Base-by-base conservation (phyloP, 129 eudicot species). In the Flaveria bidentis region DNA sequence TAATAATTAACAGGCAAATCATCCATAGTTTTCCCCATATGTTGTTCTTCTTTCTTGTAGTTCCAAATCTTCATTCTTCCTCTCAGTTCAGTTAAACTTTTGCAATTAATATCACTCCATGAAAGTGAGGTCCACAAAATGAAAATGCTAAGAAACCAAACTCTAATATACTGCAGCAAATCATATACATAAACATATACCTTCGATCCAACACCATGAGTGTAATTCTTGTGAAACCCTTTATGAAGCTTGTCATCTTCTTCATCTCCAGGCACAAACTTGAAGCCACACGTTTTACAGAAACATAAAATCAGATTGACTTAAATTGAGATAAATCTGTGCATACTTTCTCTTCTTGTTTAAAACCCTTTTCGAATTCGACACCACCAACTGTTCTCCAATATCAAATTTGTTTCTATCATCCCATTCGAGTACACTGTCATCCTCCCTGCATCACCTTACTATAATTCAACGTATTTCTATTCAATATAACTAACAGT, bases 171-270 rank as follows among this genome's bases (percentile, higher is more conserved):
- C 39, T 33, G 39, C 7, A 33, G 55, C 85, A 76, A 25, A 51
- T 73, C 9, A 68, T 36, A 51, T 7, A 30, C 26, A 39, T 62
- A 22, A 51, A 12, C 6, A 53, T 39, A 30, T 77, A 92, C 97
- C 97, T 84, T 92, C 64, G 89, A 89, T 69, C 77, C 88, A 62
- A 92, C 67, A 17, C 98, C 98, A 81, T 88, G 92, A 28, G 92
- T 86, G 75, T 85, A 88, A 73, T 81, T 85, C 85, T 83, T 89
- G 86, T 88, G 97, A 79, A 91, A 84, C 49, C 82, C 69, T 75
- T 82, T 84, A 80, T 91, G 97, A 81, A 87, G 69, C 85, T 81
- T 86, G 25, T 78, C 90, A 83, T 91, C 97, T 28, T 45, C 90
- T 82, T 84, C 90, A 5, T 87, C 92, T 8, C 98, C 96, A 36